Percentiles rank a stretch among this genome's conserved stretches.
Conservation (phyloP, 2,329 filamentous ascomycete species). For the Scolecobasidium constrictum region DNA sequence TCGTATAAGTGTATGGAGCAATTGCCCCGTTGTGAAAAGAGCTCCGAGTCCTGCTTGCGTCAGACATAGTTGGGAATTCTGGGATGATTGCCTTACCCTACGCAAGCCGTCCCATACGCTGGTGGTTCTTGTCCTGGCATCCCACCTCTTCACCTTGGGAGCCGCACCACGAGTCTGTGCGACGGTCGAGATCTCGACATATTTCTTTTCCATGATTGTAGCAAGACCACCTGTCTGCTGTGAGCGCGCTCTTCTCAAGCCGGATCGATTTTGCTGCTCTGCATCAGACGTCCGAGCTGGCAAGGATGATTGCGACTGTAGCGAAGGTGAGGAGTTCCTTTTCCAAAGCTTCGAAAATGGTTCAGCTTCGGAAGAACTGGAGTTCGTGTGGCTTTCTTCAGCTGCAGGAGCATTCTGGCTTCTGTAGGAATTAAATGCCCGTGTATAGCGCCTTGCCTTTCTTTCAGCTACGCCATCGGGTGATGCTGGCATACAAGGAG, state of each 20-base stretch:
- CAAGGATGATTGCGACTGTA: too few relatives aligned
- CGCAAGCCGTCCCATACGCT: constrained; percentile 34
- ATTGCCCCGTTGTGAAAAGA: constrained; percentile 58
- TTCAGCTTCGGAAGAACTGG: neutral
- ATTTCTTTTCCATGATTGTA: neutral
- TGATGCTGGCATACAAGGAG: neutral
- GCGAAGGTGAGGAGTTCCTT: too few relatives aligned
- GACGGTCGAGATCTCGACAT: neutral
- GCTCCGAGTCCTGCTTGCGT: constrained; percentile 57
- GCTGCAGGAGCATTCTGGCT: neutral
- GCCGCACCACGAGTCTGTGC: neutral
- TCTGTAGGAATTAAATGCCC: neutral
- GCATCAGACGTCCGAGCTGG: too few relatives aligned
- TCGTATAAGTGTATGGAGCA: constrained; percentile 60
- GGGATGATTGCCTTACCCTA: constrained; percentile 22
- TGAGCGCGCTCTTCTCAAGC: neutral
- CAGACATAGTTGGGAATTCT: too few relatives aligned
- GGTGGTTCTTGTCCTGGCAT: constrained; percentile 22
- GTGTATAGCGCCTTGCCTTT: neutral
- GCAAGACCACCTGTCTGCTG: neutral
- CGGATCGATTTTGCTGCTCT: too few relatives aligned
- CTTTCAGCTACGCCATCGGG: neutral
- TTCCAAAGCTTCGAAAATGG: too few relatives aligned
- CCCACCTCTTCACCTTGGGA: constrained; percentile 21
- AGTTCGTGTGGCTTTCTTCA: neutral